A percentile compares a stretch with the other conserved stretches of the same genome.
Evolutionary conservation across 257 asterid genomes (phyloP).

Genomic region (Avicennia marina): DNA sequence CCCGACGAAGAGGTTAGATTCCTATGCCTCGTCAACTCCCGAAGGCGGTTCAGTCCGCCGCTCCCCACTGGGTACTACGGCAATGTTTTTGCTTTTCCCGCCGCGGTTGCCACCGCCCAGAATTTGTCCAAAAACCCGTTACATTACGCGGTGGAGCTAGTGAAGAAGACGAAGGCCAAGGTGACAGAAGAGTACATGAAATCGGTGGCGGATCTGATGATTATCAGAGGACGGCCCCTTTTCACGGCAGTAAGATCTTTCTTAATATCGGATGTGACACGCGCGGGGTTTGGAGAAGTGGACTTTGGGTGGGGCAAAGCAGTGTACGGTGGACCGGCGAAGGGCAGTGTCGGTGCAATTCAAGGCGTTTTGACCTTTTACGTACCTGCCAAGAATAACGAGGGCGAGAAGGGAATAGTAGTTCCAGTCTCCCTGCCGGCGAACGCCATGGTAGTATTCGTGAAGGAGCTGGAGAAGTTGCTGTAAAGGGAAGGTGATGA

Average conservation of each 20-base stretch:
- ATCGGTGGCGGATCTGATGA: conserved; percentile 49
- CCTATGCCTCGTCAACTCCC: conserved; percentile 33
- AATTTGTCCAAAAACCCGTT: conserved; percentile 21
- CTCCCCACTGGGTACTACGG: conserved; percentile 49
- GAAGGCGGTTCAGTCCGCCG: conserved; percentile 31
- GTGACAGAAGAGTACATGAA: conserved; percentile 48
- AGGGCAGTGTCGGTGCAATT: conserved; percentile 47
- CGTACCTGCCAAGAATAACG: conserved; percentile 31
- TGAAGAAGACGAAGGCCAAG: conserved; percentile 27
- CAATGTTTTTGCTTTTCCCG: conserved; percentile 39
- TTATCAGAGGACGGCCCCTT: conserved; percentile 40
- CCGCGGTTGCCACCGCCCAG: conserved; percentile 29
- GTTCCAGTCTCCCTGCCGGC: conserved; percentile 49
- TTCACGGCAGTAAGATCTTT: conserved; percentile 33
- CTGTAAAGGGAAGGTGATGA: conserved; percentile 19
- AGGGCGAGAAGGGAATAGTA: conserved; percentile 54
- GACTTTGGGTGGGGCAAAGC: conserved; percentile 72
- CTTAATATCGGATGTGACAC: conserved; percentile 44
- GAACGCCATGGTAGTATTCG: conserved; percentile 51
- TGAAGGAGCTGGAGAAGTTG: conserved; percentile 35
- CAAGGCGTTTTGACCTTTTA: conserved; percentile 49
- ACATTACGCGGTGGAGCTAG: conserved; percentile 37
- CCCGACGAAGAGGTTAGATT: conserved; percentile 38
- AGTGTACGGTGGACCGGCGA: conserved; percentile 49
- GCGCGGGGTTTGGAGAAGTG: conserved; percentile 41